Evolutionary conservation across 1,139 yeast genomes (phyloP).

Genomic region (Debaryomycetaceae sp.): DNA sequence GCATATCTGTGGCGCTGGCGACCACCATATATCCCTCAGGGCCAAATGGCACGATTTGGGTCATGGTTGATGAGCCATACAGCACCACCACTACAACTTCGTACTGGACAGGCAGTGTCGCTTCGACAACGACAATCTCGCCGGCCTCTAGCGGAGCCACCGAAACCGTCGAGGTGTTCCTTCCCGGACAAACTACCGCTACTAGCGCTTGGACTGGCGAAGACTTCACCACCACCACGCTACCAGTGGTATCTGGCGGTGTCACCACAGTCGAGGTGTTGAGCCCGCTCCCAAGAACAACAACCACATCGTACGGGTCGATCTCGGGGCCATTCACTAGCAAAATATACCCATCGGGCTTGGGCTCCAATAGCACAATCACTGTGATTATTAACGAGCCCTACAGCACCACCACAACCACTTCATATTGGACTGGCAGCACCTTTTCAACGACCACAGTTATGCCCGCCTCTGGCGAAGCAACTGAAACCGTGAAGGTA

Average conservation of each 20-base stretch:
- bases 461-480: too few relatives aligned
- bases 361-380: not conserved
- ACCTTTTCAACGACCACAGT: not conserved
- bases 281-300: slow-evolving; percentile 1
- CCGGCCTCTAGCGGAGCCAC: not conserved
- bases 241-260: slow-evolving; percentile 1
- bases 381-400: not conserved
- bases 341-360: too few relatives aligned
- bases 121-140: too few relatives aligned
- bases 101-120: slow-evolving; percentile 8
- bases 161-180: slow-evolving; percentile 7
- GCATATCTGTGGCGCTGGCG: slow-evolving; percentile 6
- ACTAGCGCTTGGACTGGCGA: slow-evolving; percentile 6
- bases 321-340: not conserved
- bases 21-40: slow-evolving; percentile 3
- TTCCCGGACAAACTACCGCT: slow-evolving; percentile 1
- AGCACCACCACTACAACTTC: slow-evolving; percentile 8
- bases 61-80: slow-evolving; percentile 9
- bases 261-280: slow-evolving; percentile 6
- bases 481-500: not conserved
- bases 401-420: not conserved
- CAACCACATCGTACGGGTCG: slow-evolving; percentile 3
- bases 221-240: not conserved
- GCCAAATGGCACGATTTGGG: not conserved
- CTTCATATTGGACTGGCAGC: not conserved